Base-by-base conservation (phyloP, 2,329 filamentous ascomycete genomes). In the Lasiodiplodia gonubiensis region DNA sequence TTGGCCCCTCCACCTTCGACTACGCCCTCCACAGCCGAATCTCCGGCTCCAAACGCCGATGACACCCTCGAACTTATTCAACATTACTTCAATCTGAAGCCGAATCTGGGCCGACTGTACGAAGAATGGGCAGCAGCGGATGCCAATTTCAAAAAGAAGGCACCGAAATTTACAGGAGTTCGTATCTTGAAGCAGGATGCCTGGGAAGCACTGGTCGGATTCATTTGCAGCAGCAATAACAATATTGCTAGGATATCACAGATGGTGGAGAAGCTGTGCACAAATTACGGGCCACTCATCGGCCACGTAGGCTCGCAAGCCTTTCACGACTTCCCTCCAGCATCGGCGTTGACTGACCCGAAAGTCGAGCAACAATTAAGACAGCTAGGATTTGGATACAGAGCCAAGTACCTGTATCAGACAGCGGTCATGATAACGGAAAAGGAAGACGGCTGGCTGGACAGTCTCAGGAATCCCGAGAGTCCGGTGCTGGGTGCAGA, bases 181-280 rank as follows among this genome's bases (percentile, higher is more conserved):
- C 89, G 95, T 25, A 97, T 99, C 71, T 82, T 99, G 53, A 92
- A 90, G 73, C 95, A 99, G 81, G 94, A 97, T 82, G 90, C 94
- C 0, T 99, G 96, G 95, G 95, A 99, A 79, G 89, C 95, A 0
- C 84, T 99, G 25, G 84, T 99, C 27, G 90, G 91, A 67, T 99
- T 99, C 79, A 99, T 99, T 70, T 99, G 95, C 84, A 97, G 94
- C 80, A 97, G 93, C 80, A 99, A 99, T 80, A 99, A 99, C 81
- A 97, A 99, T 77, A 99, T 99, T 69, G 86, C 90, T 2, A 88
- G 95, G 48, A 99, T 99, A 77, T 94, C 92, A 5, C 92, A 96
- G 79, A 99, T 99, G 95, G 93, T 94, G 25, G 89, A 96, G 72
- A 98, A 97, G 73, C 83, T 99, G 14, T 99, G 96, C 77, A 78